These are phyloP conservation scores for Hyaloscypha finlandica DNA, from an alignment of 495 filamentous ascomycete species.

Conservation along the genomic window DNA sequence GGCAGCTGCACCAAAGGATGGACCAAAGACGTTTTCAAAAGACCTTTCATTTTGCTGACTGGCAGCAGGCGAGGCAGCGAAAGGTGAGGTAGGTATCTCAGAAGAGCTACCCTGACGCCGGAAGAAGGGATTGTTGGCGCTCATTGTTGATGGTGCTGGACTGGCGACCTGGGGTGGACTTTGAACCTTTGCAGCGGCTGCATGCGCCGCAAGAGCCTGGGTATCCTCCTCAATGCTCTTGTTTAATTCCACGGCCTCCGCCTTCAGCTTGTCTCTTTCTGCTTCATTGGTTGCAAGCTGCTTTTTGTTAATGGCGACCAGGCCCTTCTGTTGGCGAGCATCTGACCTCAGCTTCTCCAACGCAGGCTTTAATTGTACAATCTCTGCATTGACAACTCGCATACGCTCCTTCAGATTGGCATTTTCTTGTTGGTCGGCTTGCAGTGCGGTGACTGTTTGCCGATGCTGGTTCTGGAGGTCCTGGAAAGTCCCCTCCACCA, in stretches of 20 bases:
- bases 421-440: slow-evolving; percentile 89
- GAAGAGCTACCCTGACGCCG: slow-evolving; percentile 67
- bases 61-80: slow-evolving; percentile 43
- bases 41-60: slow-evolving; percentile 61
- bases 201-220: slow-evolving; percentile 39
- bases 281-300: slow-evolving; percentile 86
- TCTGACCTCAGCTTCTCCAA: slow-evolving; percentile 89
- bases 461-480: slow-evolving; percentile 85
- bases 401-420: slow-evolving; percentile 83
- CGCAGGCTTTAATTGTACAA: slow-evolving; percentile 78
- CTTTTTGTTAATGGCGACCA: slow-evolving; percentile 98
- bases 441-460: slow-evolving; percentile 70
- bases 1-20: slow-evolving; percentile 53
- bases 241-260: slow-evolving; percentile 69
- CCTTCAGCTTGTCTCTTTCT: slow-evolving; percentile 81
- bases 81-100: slow-evolving; percentile 61
- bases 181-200: slow-evolving; percentile 36
- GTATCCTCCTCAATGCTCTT: slow-evolving; percentile 59
- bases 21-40: slow-evolving; percentile 91
- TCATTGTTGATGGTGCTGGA: slow-evolving; percentile 72
- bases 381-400: slow-evolving; percentile 75
- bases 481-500: slow-evolving; percentile 77
- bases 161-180: slow-evolving; percentile 57
- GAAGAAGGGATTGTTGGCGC: slow-evolving; percentile 90
- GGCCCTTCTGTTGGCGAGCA: slow-evolving; percentile 89